Conservation (phyloP, 805 yeast genomes). For the Metschnikowia proteae region DNA sequence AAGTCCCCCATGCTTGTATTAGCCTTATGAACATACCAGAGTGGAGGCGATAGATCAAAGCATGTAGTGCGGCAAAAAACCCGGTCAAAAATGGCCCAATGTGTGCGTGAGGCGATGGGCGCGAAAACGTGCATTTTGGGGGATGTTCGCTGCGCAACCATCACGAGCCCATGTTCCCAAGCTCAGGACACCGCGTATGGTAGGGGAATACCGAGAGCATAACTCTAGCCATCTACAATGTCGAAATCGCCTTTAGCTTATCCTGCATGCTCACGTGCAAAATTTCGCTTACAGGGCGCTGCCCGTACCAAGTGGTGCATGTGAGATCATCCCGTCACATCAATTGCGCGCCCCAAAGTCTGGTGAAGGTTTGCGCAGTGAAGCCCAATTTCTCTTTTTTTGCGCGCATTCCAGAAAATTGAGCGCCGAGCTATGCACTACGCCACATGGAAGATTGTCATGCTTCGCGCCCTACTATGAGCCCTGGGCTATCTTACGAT, state of each 20-base stretch:
- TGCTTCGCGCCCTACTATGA: background rate
- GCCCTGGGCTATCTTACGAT: background rate
- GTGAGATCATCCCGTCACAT: background rate
- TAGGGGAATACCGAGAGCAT: no score
- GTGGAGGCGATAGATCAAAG: background rate
- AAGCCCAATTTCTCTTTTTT: background rate
- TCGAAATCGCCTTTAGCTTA: no score
- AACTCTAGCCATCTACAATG: no score
- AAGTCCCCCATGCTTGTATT: no score
- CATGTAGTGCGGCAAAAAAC: background rate
- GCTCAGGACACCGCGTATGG: no score
- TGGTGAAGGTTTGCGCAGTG: background rate
- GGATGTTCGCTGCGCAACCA: background rate
- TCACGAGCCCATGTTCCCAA: background rate
- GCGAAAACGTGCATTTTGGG: background rate
- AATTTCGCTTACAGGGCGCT: no score
- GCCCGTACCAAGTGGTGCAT: background rate
- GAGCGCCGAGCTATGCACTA: background rate
- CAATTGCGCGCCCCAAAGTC: background rate
- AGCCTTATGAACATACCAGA: no score
- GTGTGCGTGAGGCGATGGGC: slow-evolving; percentile 1
- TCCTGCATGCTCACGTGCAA: no score
- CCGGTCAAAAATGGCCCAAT: background rate
- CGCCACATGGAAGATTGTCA: background rate
- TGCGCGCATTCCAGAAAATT: background rate